Percentiles rank a stretch among this genome's conserved stretches.
Conservation (phyloP, 495 filamentous ascomycete genomes). For the Mytilinidion resinicola region DNA sequence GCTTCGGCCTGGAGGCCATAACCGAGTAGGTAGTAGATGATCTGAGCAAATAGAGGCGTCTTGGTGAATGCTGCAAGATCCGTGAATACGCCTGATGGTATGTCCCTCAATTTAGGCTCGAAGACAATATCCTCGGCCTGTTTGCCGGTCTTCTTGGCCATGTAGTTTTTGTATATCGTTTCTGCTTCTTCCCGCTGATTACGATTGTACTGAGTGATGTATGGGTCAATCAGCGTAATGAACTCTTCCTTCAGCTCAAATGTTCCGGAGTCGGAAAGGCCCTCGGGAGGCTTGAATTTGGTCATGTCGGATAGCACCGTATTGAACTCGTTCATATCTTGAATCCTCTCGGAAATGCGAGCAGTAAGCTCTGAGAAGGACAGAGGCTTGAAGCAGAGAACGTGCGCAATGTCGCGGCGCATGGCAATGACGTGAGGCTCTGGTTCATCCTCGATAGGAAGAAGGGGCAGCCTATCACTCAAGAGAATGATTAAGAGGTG, state of each 20-base stretch:
- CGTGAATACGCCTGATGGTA: constrained; percentile 68
- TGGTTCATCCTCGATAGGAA: constrained; percentile 60
- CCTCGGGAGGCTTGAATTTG: constrained; percentile 81
- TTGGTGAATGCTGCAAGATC: constrained; percentile 69
- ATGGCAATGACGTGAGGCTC: constrained; percentile 63
- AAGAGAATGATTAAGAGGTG: constrained; percentile 86
- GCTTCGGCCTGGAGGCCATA: constrained; percentile 49
- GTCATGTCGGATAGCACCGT: constrained; percentile 84
- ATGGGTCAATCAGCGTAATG: constrained; percentile 83
- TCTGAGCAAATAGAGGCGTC: constrained; percentile 80
- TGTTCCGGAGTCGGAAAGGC: constrained; percentile 82
- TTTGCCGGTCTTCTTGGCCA: constrained; percentile 82
- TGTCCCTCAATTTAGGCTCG: constrained; percentile 77
- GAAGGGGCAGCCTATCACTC: constrained; percentile 78
- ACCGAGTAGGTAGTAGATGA: constrained; percentile 79
- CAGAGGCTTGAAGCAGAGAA: constrained; percentile 90
- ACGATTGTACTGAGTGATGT: constrained; percentile 88
- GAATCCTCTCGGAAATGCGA: constrained; percentile 78
- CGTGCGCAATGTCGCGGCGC: constrained; percentile 83
- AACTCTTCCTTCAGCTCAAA: constrained; percentile 87
- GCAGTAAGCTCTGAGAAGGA: constrained; percentile 83
- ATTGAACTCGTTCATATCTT: constrained; percentile 71
- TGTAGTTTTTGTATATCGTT: constrained; percentile 72
- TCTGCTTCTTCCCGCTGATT: constrained; percentile 97
- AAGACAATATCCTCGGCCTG: constrained; percentile 80